Base-by-base conservation (phyloP, 345 rosid species). In the Reutealis trisperma region DNA sequence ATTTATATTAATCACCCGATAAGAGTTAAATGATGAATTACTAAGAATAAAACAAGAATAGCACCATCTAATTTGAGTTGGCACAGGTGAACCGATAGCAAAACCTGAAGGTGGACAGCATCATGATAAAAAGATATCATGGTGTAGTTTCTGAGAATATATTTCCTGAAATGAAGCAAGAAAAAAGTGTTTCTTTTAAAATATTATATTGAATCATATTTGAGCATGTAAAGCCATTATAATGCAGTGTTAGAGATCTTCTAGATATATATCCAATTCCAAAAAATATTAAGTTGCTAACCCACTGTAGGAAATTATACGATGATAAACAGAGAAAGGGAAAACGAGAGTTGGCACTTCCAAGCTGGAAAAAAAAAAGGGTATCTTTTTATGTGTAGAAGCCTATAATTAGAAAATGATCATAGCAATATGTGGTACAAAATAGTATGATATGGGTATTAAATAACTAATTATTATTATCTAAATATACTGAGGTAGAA, bases 101-200 rank as follows among this genome's bases (percentile, higher is more conserved):
- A 68, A 76, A 95, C 97, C 96, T 90, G 94, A 60, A 90, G 94
- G 51, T 81, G 78, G 72, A 89, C 84, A 74, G 93, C 93, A 71
- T 88, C 88, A 41, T 32, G 79, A 78, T 91, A 95, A 85, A 91
- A 91, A 78, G 96, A 84, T 44, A 84, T 79, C 88, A 93, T 91
- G 41, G 89, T 84, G 79, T 76, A 80, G 44, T 89, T 84, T 80
- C 94, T 90, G 79, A 66, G 85, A 66, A 91, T 67, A 79, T 95
- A 94, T 65, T 79, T 84, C 94, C 99, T 87, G 93, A 81, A 88
- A 83, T 66, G 58, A 75, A 80, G 80, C 32, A 83, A 76, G 62
- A 42, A 65, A 9, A 57, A 72, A 47, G 59, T 52, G 69, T 41
- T 78, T 78, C 68, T 65, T 45, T 44, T 22, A 24, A 54, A n/a